Base-by-base conservation (phyloP, 2,329 filamentous ascomycete genomes). In the Nigrospora sphaerica region DNA sequence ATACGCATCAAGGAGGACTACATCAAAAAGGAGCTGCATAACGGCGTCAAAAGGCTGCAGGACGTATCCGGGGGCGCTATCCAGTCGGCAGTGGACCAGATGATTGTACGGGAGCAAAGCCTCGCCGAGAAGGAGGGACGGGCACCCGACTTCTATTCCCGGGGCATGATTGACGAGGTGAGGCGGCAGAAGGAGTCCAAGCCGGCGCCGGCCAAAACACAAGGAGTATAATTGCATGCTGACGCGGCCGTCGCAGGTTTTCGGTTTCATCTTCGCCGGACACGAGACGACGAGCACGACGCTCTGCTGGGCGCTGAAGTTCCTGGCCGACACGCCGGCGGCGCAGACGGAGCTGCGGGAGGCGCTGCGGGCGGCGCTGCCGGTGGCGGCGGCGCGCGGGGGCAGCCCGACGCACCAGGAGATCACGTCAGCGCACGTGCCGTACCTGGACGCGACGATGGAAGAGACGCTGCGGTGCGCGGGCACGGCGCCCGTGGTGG, bases 381-480 rank as follows among this genome's bases (percentile, higher is more conserved):
- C 46, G 12, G 19, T 16, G 7, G 50, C 55, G 2, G 16, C 17
- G 3, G n/a, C 32, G 6, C 46, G 47, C 31, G 39, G 38, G 3
- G 16, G 49, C 6, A 32, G 31, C 19, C 53, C 50, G 6, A 51
- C 54, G 1, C 17, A 39, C 3, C 31, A 48, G 33, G 54, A 55
- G 39, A 51, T 55, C 38, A 42, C 32, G 14, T 43, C 41, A 2
- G 44, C 43, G 2, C 35, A 32, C 2, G 48, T 55, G n/a, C 50
- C 50, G 2, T 57, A 53, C 32, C 43, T 53, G 2, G 53, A 57
- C 17, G 54, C 54, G 19, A 41, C 49, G 1, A 47, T 54, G 4
- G 54, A 54, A 41, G 54, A 52, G 42, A 34, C 37, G 18, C 43
- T 44, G 16, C 50, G 50, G 14, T 32, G 44, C 23, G 32, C 38